Conservation (phyloP, 371 early-diverging fungal species). For the Mucor circinelloides region DNA sequence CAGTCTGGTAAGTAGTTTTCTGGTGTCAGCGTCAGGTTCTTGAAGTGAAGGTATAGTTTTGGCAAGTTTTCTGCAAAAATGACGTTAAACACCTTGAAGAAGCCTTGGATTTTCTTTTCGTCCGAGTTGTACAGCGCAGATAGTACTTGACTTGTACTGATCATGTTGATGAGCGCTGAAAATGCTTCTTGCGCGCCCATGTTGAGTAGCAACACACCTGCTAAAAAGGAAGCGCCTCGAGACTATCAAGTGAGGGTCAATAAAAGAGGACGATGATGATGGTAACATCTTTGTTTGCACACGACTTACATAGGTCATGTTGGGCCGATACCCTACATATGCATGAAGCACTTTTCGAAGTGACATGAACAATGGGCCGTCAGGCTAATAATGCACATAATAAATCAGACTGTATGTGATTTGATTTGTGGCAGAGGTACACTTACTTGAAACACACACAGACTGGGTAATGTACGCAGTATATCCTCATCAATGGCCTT, state of each 20-base stretch:
- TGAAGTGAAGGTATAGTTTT: slow-evolving; percentile 54
- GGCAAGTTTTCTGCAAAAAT: slow-evolving; percentile 55
- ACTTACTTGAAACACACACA: slow-evolving; percentile 55
- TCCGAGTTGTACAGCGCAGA: slow-evolving; percentile 42
- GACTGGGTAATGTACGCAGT: slow-evolving; percentile 48
- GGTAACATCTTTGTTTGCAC: too few relatives aligned
- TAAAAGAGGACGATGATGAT: neutral
- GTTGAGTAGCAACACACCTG: slow-evolving; percentile 50
- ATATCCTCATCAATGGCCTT: slow-evolving; percentile 55
- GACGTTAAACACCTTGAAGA: slow-evolving; percentile 54
- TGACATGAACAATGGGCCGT: slow-evolving; percentile 49
- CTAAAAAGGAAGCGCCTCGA: slow-evolving; percentile 51
- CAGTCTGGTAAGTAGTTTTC: slow-evolving; percentile 54
- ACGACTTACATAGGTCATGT: slow-evolving; percentile 42
- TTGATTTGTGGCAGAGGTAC: neutral
- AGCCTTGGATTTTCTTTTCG: slow-evolving; percentile 46
- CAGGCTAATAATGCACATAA: slow-evolving; percentile 28
- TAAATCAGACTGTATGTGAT: neutral
- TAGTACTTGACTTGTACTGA: slow-evolving; percentile 37
- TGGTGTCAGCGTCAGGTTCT: slow-evolving; percentile 50
- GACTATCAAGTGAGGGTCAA: slow-evolving; percentile 22
- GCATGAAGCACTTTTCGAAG: slow-evolving; percentile 48
- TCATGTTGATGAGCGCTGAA: slow-evolving; percentile 37
- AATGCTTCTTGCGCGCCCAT: slow-evolving; percentile 46
- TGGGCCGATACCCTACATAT: slow-evolving; percentile 38